Evolutionary conservation across 805 yeast species (phyloP).

Genomic region (Candida piceae): DNA sequence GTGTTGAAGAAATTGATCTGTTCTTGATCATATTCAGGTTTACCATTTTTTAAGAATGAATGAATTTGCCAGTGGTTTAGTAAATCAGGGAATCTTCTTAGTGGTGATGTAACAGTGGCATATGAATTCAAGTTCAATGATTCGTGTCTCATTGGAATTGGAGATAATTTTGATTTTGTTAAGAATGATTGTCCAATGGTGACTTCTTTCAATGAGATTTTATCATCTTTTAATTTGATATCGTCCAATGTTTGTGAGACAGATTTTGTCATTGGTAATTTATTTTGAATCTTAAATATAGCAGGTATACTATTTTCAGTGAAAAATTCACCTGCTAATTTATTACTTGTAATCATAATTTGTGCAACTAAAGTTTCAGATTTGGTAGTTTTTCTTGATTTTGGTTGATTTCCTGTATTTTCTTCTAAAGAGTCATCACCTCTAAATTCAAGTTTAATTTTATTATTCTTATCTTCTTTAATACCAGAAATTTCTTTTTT

Average conservation of each 20-base stretch:
- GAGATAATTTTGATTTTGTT: conserved; percentile 48
- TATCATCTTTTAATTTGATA: conserved; percentile 14
- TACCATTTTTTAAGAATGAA: conserved; percentile 30
- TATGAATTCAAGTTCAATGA: conserved; percentile 61
- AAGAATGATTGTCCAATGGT: conserved; percentile 41
- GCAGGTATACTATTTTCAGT: conserved; percentile 42
- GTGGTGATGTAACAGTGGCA: conserved; percentile 81
- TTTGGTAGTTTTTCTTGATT: conserved; percentile 20
- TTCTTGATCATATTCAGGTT: conserved; percentile 27
- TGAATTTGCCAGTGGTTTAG: conserved; percentile 76
- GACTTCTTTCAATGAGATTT: conserved; percentile 35
- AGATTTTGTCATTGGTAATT: conserved; percentile 19
- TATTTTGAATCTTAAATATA: conserved; percentile 36
- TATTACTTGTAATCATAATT: conserved; percentile 76
- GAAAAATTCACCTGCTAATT: conserved; percentile 49
- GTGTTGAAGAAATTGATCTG: conserved; percentile 34
- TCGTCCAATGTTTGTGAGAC: conserved; percentile 19
- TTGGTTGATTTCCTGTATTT: conserved; percentile 3
- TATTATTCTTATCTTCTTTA: conserved; percentile 19
- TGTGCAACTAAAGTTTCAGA: conserved; percentile 74
- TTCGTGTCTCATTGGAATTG: conserved; percentile 45
- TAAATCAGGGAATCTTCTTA: conserved; percentile 77
- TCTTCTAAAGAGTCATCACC: not conserved
- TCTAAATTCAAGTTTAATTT: conserved; percentile 21
- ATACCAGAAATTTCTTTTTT: conserved; percentile 20